These are phyloP conservation scores for Penicillium chermesinum DNA, from an alignment of 495 filamentous ascomycete genomes.

Conservation along the genomic window DNA sequence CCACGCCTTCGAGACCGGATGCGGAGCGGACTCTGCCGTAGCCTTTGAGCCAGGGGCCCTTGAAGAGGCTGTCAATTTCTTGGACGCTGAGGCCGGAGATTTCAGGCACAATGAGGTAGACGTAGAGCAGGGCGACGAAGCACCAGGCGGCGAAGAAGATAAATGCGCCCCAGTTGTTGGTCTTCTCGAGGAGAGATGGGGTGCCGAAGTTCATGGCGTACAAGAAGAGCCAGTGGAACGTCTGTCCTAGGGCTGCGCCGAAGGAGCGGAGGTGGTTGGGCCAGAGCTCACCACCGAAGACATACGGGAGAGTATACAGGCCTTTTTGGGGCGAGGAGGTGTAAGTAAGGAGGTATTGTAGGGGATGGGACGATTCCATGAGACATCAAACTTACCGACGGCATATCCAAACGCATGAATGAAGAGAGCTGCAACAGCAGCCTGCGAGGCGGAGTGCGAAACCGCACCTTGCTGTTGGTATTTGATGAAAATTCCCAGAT, in stretches of 20 bases:
- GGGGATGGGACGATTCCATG: background rate
- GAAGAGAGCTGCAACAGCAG: slow-evolving; percentile 9
- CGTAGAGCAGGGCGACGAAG: slow-evolving; percentile 5
- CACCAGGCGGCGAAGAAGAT: slow-evolving; percentile 14
- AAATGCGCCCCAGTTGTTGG: slow-evolving; percentile 19
- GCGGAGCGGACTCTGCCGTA: background rate
- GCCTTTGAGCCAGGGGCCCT: background rate
- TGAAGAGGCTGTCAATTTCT: slow-evolving; percentile 12
- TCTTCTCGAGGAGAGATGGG: slow-evolving; percentile 7
- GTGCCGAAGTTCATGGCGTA: slow-evolving; percentile 9
- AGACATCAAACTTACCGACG: too few relatives aligned
- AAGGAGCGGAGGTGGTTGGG: slow-evolving; percentile 19
- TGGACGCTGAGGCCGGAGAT: slow-evolving; percentile 7
- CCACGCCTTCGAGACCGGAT: background rate
- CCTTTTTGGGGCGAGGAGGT: too few relatives aligned
- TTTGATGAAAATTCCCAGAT: slow-evolving; percentile 12
- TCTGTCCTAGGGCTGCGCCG: slow-evolving; percentile 12
- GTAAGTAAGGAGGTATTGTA: background rate
- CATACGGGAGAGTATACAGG: slow-evolving; percentile 15
- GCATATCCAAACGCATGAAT: slow-evolving; percentile 14
- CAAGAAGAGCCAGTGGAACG: slow-evolving; percentile 20
- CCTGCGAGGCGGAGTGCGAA: slow-evolving; percentile 1
- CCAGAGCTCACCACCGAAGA: slow-evolving; percentile 20
- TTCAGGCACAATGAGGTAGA: slow-evolving; percentile 38
- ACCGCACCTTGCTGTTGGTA: slow-evolving; percentile 4